phyloP scores from a whole-genome alignment of 352 stramenopile species.

The Phytophthora nicotianae region DNA sequence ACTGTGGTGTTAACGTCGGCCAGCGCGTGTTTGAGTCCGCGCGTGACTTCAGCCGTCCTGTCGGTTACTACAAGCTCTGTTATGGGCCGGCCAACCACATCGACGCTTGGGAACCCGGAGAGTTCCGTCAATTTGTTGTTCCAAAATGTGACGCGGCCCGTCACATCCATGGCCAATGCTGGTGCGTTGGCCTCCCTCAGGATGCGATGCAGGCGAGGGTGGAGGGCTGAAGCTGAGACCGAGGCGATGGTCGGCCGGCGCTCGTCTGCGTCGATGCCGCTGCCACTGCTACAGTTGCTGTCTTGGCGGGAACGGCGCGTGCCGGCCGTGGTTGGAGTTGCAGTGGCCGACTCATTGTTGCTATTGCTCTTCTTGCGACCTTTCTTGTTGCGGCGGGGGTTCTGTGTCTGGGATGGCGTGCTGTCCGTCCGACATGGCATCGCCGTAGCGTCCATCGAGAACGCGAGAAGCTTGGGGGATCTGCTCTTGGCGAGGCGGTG shows the following conservation, averaged over 20 bases:
- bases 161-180: slow-evolving; percentile 43
- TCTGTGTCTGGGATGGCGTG: not conserved
- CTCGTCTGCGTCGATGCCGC: slow-evolving; percentile 14
- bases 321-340: not conserved
- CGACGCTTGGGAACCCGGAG: slow-evolving; percentile 32
- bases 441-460: slow-evolving; percentile 15
- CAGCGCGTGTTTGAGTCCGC: slow-evolving; percentile 32
- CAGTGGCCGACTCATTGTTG: not conserved
- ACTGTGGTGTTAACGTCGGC: slow-evolving; percentile 39
- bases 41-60: slow-evolving; percentile 24
- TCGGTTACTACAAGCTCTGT: slow-evolving; percentile 37
- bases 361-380: not conserved
- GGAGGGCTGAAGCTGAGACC: slow-evolving; percentile 7
- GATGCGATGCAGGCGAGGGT: slow-evolving; percentile 43
- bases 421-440: slow-evolving; percentile 10
- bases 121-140: slow-evolving; percentile 62
- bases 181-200: slow-evolving; percentile 63
- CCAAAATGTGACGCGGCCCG: slow-evolving; percentile 65
- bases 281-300: slow-evolving; percentile 29
- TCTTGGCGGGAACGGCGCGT: slow-evolving; percentile 24
- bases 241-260: slow-evolving; percentile 20
- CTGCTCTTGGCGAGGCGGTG: not conserved
- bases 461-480: not conserved
- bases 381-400: slow-evolving; percentile 2
- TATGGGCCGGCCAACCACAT: slow-evolving; percentile 43